Evolutionary conservation across 2,329 filamentous ascomycete species (phyloP), one percentile per base, ranked within the genome.

Genomic region (Sordariomycetes sp.): DNA sequence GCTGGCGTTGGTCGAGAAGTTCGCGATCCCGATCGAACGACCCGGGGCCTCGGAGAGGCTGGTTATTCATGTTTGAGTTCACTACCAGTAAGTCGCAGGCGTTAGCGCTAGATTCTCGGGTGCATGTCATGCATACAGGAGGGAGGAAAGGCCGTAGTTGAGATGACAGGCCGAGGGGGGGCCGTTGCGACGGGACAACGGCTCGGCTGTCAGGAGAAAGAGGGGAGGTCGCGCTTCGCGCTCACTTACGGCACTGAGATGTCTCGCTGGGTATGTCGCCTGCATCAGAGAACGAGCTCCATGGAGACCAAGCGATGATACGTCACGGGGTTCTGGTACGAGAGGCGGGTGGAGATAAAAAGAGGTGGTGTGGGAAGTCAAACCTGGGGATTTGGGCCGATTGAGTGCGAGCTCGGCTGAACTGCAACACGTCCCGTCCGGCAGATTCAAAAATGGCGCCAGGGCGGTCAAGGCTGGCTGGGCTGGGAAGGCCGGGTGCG

Each of bases 1-100:
- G 76, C 62, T 76, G 75, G 60, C 76, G 71, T 55, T 71, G 69
- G 28, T 78, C 75, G 59, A 78, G 75, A 65, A 77, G 71, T 60
- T 78, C 71, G 68, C 73, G 75, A 59, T 78, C 76, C 68, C 75
- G 73, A 64, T 79, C 76, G 69, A 76, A 79, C 60, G 68, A 71
- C 67, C 66, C 65, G 62, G 68, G 70, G 64, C 68, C 69, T 67
- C 76, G 74, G 59, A 74, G 68, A 60, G 71, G 72, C 62, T 76
- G 74, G 68, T 68, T 76, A 65, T 79, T 79, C 77, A 79, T 79
- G 63, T 61, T 71, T 60, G 63, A 62, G 46, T n/a, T 24, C 46
- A 50, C 46, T 50, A 6, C 10, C 22, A 22, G 22, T 24, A 24
- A 50, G 20, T 7, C 22, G 22, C 8, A 50, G 4, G 22, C 6